A percentile compares a stretch with the other conserved stretches of the same genome.
These are phyloP conservation scores for Eucalyptus caleyi DNA, from an alignment of 345 rosid species.

Conservation along the genomic window DNA sequence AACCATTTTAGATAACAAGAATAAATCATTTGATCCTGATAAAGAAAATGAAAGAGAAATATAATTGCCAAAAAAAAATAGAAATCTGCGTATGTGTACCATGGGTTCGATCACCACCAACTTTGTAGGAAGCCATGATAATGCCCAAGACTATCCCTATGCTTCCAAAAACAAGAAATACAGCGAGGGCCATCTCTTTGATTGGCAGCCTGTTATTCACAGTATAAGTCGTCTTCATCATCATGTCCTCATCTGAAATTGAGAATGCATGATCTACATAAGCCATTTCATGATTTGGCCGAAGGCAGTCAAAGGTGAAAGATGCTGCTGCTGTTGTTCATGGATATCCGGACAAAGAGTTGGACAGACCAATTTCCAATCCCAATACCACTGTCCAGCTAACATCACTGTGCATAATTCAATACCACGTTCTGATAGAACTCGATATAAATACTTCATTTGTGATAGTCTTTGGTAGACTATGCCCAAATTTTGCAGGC, in stretches of 20 bases:
- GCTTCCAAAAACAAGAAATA: conserved; percentile 77
- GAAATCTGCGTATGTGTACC: conserved; percentile 15
- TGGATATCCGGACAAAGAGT: neutral
- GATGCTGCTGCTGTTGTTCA: neutral
- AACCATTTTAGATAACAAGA: neutral
- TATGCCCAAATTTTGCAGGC: neutral
- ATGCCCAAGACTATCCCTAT: conserved; percentile 54
- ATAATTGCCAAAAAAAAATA: conserved; percentile 6
- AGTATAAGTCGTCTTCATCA: conserved; percentile 51
- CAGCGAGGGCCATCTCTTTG: conserved; percentile 86
- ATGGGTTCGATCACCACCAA: conserved; percentile 87
- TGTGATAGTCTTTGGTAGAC: neutral
- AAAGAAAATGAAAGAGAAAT: neutral
- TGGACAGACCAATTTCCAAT: neutral
- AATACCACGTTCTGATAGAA: neutral
- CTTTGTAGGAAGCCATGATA: conserved; percentile 56
- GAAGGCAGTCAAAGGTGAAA: neutral
- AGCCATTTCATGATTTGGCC: conserved; percentile 33
- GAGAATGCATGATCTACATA: conserved; percentile 96
- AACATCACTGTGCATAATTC: neutral
- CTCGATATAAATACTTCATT: neutral
- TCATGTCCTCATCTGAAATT: conserved; percentile 78
- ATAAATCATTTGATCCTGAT: neutral
- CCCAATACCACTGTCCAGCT: neutral
- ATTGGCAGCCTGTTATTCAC: conserved; percentile 79